These are phyloP conservation scores for Ceratobasidium sp. DNA, from an alignment of 1,284 basidiomycete genomes.

Conservation along the genomic window DNA sequence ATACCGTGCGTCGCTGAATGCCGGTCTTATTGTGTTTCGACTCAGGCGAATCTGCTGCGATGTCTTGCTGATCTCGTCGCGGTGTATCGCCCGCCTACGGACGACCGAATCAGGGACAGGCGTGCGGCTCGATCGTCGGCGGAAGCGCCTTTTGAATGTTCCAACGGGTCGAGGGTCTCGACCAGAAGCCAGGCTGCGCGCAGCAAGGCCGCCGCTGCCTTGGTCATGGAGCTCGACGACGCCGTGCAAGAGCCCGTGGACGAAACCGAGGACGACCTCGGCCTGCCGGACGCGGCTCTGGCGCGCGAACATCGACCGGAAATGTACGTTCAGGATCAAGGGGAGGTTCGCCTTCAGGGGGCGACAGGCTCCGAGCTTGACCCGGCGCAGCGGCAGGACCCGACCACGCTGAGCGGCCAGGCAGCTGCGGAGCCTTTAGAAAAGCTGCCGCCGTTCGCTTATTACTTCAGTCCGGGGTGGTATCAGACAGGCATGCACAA, in stretches of 20 bases:
- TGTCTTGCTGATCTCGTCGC: background rate
- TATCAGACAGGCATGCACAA: conserved; percentile 28
- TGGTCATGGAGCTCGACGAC: background rate
- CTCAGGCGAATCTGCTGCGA: conserved; percentile 1
- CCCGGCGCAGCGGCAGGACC: background rate
- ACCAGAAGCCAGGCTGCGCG: background rate
- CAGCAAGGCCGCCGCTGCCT: background rate
- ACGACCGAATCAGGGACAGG: background rate
- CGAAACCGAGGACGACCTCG: background rate
- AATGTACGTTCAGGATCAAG: background rate
- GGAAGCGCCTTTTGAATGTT: no score
- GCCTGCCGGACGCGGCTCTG: no score
- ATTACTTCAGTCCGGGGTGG: conserved; percentile 17
- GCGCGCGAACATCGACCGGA: background rate
- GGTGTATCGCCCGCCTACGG: conserved; percentile 1
- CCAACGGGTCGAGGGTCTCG: background rate
- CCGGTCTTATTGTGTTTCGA: no score
- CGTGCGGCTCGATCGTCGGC: background rate
- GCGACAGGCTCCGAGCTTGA: background rate
- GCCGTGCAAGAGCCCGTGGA: background rate
- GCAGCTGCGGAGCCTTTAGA: background rate
- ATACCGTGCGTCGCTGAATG: no score
- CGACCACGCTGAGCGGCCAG: background rate
- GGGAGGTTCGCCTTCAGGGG: background rate
- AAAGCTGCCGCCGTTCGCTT: background rate